These are phyloP conservation scores for Ustilago trichophora DNA, from an alignment of 1,284 basidiomycete genomes.

Conservation along the genomic window DNA sequence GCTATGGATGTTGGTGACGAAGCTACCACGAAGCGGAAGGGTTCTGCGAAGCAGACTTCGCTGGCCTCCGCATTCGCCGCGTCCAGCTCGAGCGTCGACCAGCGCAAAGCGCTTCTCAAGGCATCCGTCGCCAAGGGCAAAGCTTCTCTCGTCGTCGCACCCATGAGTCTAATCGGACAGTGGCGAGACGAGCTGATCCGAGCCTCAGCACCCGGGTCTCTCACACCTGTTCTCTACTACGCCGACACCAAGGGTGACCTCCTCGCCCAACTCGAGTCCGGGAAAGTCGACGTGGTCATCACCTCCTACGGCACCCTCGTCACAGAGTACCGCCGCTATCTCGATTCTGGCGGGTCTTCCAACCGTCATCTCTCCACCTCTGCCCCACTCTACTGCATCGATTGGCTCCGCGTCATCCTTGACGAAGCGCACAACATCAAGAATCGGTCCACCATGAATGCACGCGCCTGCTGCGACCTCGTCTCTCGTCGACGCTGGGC, in stretches of 20 bases:
- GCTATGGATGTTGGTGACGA: constrained; percentile 13
- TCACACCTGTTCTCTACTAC: constrained; percentile 74
- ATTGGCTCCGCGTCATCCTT: constrained; percentile 65
- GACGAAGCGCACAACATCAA: constrained; percentile 97
- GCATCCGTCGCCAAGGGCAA: constrained; percentile 38
- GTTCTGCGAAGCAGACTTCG: constrained; percentile 51
- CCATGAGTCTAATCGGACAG: constrained; percentile 87
- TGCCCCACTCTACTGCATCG: constrained; percentile 56
- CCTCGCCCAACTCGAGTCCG: constrained; percentile 72
- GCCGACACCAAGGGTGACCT: constrained; percentile 82
- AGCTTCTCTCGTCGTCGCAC: constrained; percentile 88
- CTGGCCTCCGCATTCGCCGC: constrained; percentile 54
- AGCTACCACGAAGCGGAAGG: constrained; percentile 8
- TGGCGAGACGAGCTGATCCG: constrained; percentile 86
- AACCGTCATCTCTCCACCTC: constrained; percentile 25
- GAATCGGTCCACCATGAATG: constrained; percentile 85
- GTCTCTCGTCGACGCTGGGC: constrained; percentile 85
- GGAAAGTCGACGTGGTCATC: constrained; percentile 76
- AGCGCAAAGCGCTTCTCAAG: constrained; percentile 30
- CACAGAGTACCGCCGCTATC: constrained; percentile 55
- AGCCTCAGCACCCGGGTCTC: constrained; percentile 72
- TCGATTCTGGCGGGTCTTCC: constrained; percentile 38
- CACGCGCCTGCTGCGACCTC: constrained; percentile 87
- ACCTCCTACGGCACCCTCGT: constrained; percentile 79
- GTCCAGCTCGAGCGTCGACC: constrained; percentile 13